phyloP scores from a whole-genome alignment of 228 moss, liverwort and hornwort species.

The Sphagnum magellanicum region DNA sequence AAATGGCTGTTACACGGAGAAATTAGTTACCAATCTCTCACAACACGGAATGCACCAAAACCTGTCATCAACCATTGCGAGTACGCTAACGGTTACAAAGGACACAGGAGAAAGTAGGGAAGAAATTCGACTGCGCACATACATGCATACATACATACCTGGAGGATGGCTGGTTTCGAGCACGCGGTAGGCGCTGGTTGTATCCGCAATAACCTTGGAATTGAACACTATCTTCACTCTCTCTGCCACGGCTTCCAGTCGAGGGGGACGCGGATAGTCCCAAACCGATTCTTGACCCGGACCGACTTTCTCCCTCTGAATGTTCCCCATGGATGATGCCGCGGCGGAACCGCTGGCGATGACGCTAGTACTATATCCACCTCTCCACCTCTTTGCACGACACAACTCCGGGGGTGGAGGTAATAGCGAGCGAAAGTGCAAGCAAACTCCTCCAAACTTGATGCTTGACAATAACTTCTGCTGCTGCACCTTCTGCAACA shows the following conservation, averaged over 20 bases:
- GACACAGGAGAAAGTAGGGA: background rate
- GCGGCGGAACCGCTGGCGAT: too few species aligned
- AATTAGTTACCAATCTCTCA: background rate
- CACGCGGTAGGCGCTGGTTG: conserved; percentile 52
- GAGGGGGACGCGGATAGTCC: conserved; percentile 84
- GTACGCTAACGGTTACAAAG: background rate
- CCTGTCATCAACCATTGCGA: background rate
- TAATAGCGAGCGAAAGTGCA: too few species aligned
- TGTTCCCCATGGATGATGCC: conserved; percentile 14
- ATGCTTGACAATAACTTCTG: too few species aligned
- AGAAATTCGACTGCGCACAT: conserved; percentile 5
- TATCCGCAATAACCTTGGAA: conserved; percentile 51
- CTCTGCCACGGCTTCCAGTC: conserved; percentile 54
- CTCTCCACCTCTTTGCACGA: too few species aligned
- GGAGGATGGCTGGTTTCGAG: conserved; percentile 89
- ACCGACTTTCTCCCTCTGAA: conserved; percentile 43
- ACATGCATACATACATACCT: conserved; percentile 6
- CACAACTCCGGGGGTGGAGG: too few species aligned
- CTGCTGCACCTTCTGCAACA: too few species aligned
- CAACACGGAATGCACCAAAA: background rate
- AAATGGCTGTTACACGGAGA: background rate
- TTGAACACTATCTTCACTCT: conserved; percentile 64
- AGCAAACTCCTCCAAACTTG: too few species aligned
- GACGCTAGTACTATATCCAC: too few species aligned
- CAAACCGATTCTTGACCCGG: conserved; percentile 85